These are phyloP conservation scores for Acacia concinna DNA, from an alignment of 331 rosid genomes.

Conservation along the genomic window DNA sequence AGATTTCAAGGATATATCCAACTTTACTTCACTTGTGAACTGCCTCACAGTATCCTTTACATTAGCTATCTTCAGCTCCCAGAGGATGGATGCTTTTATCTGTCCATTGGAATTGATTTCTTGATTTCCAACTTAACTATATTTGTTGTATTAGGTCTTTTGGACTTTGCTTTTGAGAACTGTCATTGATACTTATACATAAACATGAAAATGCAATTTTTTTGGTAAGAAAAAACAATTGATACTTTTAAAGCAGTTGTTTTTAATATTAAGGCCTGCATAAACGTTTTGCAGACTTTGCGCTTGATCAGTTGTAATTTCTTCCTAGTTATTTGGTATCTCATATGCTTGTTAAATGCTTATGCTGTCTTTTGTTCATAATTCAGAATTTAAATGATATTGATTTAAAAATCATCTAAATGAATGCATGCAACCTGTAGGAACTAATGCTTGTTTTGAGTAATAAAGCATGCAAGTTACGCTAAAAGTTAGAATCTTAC, in stretches of 20 bases:
- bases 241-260: no score
- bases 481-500: not conserved
- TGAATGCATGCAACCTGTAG: not conserved
- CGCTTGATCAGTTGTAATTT: not conserved
- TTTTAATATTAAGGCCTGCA: not conserved
- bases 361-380: not conserved
- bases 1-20: conserved; percentile 48
- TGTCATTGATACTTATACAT: not conserved
- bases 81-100: not conserved
- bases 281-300: not conserved
- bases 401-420: not conserved
- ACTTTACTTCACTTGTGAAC: conserved; percentile 45
- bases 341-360: not conserved
- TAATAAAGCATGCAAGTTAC: not conserved
- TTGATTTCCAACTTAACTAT: not conserved
- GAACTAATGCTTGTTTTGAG: not conserved
- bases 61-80: not conserved
- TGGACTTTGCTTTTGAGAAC: not conserved
- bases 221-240: no score
- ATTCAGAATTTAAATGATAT: not conserved
- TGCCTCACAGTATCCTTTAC: conserved; percentile 69
- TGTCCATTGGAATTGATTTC: not conserved
- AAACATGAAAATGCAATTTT: not conserved
- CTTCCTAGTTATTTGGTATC: not conserved
- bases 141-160: not conserved